phyloP scores from a whole-genome alignment of 306 rosid genomes.

The Carpinus fangiana region DNA sequence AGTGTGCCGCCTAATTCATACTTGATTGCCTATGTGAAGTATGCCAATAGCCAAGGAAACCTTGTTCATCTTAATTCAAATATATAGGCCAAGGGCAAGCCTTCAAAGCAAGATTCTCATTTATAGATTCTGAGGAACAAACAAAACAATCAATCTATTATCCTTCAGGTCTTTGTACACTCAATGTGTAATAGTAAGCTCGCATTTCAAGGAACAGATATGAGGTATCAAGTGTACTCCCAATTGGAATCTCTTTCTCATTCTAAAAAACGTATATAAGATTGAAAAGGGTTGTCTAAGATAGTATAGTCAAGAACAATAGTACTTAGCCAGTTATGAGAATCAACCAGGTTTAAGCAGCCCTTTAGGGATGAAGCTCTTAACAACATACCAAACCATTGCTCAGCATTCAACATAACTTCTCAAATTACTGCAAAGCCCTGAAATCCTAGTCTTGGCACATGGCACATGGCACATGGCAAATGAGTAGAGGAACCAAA shows the following conservation, averaged over 20 bases:
- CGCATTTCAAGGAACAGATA: neutral
- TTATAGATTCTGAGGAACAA: too few species aligned
- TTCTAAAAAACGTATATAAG: neutral
- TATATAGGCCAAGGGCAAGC: neutral
- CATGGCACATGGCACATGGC: neutral
- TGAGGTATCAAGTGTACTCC: neutral
- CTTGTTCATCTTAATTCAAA: neutral
- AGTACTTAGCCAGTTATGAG: neutral
- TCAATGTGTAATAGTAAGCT: too few species aligned
- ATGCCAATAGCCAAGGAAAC: neutral
- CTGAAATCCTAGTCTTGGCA: neutral
- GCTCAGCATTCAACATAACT: neutral
- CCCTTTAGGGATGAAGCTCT: neutral
- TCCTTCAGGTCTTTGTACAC: neutral
- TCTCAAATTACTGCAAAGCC: neutral
- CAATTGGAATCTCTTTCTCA: neutral
- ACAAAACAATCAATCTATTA: neutral
- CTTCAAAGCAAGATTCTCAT: neutral
- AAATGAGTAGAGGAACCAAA: neutral
- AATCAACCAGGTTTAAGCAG: neutral
- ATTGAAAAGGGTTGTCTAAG: too few species aligned
- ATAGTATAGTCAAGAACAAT: neutral
- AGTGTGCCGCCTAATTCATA: neutral
- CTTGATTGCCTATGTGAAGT: too few species aligned
- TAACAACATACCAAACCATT: neutral